Evolutionary conservation across 2,329 filamentous ascomycete genomes (phyloP), one percentile per base, ranked within the genome.

Genomic region (Colletotrichum tofieldiae): DNA sequence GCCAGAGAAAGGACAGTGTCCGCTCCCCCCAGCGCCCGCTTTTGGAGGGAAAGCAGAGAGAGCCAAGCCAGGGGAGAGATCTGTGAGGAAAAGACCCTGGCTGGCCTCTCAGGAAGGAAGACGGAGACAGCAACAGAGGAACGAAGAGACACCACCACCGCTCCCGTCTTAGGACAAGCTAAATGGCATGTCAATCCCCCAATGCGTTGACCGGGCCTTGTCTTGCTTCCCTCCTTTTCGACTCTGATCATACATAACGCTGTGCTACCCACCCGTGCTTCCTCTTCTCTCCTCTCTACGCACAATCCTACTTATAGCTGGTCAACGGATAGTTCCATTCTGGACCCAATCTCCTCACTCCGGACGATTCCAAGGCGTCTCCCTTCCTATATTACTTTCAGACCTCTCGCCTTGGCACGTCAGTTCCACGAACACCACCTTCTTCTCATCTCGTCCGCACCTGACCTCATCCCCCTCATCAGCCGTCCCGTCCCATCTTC

Each of bases 351-450:
- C 23, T 26, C 60, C 47, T 63, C 35, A 43, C 20, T 26, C 54
- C 43, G 14, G 62, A 56, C 62, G 62, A 35, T 35, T 65, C 39
- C 37, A 64, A 41, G 41, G 11, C 32, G 51, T 55, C 52, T 49
- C 32, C 39, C 39, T 43, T 54, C 54, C 26, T 58, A 70, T 60
- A 71, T 54, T 61, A 66, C 54, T 55, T 60, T 37, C 51, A 52
- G 64, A 67, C 56, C 58, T 51, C 61, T 67, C 51, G 68, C 41
- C 68, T 71, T 68, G 68, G 64, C 68, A 71, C 58, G 51, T 71
- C 68, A 71, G 16, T 66, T 23, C 51, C 47, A 52, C 65, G 47
- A 56, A 52, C 64, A 43, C 47, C 51, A 11, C 18, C 32, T 60
- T 37, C 60, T 51, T 20, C 23, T 29, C 43, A 29, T 49, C 67